Evolutionary conservation across 2,329 filamentous ascomycete genomes (phyloP), one percentile per base, ranked within the genome.

Genomic region (Phoma sp.): DNA sequence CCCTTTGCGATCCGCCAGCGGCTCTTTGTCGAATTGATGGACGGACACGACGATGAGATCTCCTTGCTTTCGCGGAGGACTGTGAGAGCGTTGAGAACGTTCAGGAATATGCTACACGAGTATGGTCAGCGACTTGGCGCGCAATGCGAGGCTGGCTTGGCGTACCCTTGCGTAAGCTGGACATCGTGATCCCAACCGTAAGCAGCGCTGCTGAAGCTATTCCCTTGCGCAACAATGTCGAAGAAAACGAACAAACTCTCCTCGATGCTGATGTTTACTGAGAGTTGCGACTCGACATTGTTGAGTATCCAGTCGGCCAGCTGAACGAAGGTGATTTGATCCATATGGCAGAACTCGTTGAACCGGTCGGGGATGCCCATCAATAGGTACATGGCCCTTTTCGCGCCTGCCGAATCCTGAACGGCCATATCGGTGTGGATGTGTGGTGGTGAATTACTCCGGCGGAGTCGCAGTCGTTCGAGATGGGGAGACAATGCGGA

Each of bases 171-270:
- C 13, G 64, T 72, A 39, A 74, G 65, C 57, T 73, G 55, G 47
- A 73, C 39, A 56, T 72, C 70, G 47, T 75, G 71, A 47, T 70
- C 59, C 72, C 72, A 75, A 39, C 58, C 59, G 40, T 70, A 71
- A 9, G 71, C 69, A 2, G 70, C 62, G 18, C 53, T 49, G 46
- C 59, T 66, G 61, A 75, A 74, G 59, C 65, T 70, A 55, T 71
- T 72, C 8, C 71, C 72, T 53, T 72, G 70, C 6, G 70, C 72
- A 27, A 71, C 70, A 37, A 75, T 69, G 36, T 75, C 72, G 48
- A 75, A 59, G 54, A 75, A 75, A 6, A 75, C 65, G 41, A 75
- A 71, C 8, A 75, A 56, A 51, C 69, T 69, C 61, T 75, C 72
- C 55, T 75, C 71, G 9, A 75, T 63, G 52, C 68, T 73, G 55